Conservation (phyloP, 805 yeast species). For the Nakazawaea peltata region DNA sequence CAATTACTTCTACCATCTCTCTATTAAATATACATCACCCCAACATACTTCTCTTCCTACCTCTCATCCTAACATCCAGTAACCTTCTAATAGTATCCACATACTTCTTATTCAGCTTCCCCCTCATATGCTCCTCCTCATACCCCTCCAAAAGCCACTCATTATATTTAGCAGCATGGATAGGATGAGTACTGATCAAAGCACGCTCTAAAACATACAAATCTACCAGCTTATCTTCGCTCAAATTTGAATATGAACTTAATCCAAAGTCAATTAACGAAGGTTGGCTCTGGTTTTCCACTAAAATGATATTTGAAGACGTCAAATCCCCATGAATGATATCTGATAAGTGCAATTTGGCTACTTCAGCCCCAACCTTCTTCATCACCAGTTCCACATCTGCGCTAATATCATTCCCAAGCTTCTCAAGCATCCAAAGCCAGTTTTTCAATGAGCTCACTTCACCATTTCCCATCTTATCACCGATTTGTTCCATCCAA, state of each 20-base stretch:
- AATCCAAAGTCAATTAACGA: slow-evolving; percentile 87
- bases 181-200: slow-evolving; percentile 82
- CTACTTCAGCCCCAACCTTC: slow-evolving; percentile 61
- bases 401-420: slow-evolving; percentile 17
- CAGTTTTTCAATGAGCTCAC: slow-evolving; percentile 65
- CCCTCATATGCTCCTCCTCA: slow-evolving; percentile 26
- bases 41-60: slow-evolving; percentile 91
- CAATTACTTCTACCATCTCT: too few species aligned
- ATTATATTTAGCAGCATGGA: slow-evolving; percentile 53
- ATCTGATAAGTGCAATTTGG: slow-evolving; percentile 63
- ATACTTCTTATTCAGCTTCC: slow-evolving; percentile 27
- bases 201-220: slow-evolving; percentile 92
- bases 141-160: slow-evolving; percentile 72
- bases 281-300: slow-evolving; percentile 29
- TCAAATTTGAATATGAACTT: slow-evolving; percentile 62
- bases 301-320: slow-evolving; percentile 72
- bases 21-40: slow-evolving; percentile 57
- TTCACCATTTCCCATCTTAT: slow-evolving; percentile 37
- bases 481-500: slow-evolving; percentile 82
- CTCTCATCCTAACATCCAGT: slow-evolving; percentile 82
- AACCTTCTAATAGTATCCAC: slow-evolving; percentile 56
- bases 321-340: slow-evolving; percentile 93
- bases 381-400: slow-evolving; percentile 36
- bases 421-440: slow-evolving; percentile 53
- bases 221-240: slow-evolving; percentile 97